These are phyloP conservation scores for Akanthomyces uredinophilus DNA, from an alignment of 2,329 filamentous ascomycete species.

Conservation along the genomic window DNA sequence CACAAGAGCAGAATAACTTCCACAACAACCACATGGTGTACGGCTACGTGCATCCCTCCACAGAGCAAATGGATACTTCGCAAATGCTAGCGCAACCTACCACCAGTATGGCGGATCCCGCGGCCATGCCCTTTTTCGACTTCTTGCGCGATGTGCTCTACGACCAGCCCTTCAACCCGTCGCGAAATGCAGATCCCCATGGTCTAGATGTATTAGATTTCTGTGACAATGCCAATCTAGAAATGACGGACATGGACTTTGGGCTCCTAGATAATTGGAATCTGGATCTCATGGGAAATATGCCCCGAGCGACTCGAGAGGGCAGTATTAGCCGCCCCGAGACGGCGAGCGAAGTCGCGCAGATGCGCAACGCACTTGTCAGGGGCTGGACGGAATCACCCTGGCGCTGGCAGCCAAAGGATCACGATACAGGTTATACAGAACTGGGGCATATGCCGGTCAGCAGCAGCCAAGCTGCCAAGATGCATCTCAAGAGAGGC, in stretches of 20 bases:
- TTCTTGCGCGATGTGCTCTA: constrained; percentile 48
- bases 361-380: constrained; percentile 43
- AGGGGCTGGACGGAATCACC: constrained; percentile 46
- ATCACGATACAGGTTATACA: constrained; percentile 38
- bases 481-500: constrained; percentile 34
- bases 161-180: constrained; percentile 35
- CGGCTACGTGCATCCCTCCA: neutral
- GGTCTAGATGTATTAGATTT: constrained; percentile 44
- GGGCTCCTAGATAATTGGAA: constrained; percentile 47
- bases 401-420: constrained; percentile 45
- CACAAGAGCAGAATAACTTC: constrained; percentile 14
- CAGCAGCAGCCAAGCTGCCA: constrained; percentile 33
- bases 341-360: constrained; percentile 37
- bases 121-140: constrained; percentile 41
- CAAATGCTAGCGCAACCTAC: constrained; percentile 17
- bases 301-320: constrained; percentile 18
- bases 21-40: constrained; percentile 14
- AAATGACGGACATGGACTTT: constrained; percentile 49
- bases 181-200: constrained; percentile 34
- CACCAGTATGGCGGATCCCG: constrained; percentile 24
- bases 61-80: constrained; percentile 1
- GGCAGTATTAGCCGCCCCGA: constrained; percentile 25
- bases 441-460: constrained; percentile 43
- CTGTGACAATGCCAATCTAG: constrained; percentile 44
- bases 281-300: constrained; percentile 28